Evolutionary conservation across 371 early-diverging fungal species (phyloP).

Genomic region (Haplosporangium sp.): DNA sequence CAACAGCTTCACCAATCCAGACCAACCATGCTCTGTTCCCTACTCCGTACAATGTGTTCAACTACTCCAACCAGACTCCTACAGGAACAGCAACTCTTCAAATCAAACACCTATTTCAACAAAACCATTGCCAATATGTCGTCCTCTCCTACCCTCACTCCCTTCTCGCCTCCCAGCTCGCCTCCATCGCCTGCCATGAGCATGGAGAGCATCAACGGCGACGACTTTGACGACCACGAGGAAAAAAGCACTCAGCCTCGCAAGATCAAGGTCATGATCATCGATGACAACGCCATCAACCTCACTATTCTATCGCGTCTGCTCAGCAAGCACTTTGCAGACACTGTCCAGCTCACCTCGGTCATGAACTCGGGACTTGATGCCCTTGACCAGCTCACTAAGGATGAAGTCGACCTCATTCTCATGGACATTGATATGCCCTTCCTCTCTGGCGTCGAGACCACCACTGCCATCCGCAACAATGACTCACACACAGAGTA

Average conservation of each 20-base stretch:
- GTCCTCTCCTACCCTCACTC: conserved; percentile 15
- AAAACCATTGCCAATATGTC: conserved; percentile 33
- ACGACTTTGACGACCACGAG: conserved; percentile 33
- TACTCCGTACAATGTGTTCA: conserved; percentile 50
- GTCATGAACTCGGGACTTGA: conserved; percentile 55
- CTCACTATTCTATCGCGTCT: conserved; percentile 65
- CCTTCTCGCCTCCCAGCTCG: conserved; percentile 38
- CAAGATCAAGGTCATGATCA: conserved; percentile 58
- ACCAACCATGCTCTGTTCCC: conserved; percentile 52
- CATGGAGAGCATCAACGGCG: conserved; percentile 47
- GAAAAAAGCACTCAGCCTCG: conserved; percentile 36
- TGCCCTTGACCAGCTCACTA: conserved; percentile 60
- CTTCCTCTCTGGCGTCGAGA: conserved; percentile 65
- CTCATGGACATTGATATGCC: conserved; percentile 81
- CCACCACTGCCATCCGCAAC: conserved; percentile 61
- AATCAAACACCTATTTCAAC: conserved; percentile 26
- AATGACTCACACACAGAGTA: conserved; percentile 50
- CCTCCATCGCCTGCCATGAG: conserved; percentile 52
- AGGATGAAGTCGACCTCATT: conserved; percentile 63
- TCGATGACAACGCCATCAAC: conserved; percentile 73
- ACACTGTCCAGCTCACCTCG: conserved; percentile 59
- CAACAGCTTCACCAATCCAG: conserved; percentile 12
- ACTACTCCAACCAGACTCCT: conserved; percentile 30
- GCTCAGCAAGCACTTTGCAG: conserved; percentile 62
- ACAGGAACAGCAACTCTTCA: conserved; percentile 24